Conservation (phyloP, 768 basidiomycete genomes). For the Naganishia vaughanmartiniae region DNA sequence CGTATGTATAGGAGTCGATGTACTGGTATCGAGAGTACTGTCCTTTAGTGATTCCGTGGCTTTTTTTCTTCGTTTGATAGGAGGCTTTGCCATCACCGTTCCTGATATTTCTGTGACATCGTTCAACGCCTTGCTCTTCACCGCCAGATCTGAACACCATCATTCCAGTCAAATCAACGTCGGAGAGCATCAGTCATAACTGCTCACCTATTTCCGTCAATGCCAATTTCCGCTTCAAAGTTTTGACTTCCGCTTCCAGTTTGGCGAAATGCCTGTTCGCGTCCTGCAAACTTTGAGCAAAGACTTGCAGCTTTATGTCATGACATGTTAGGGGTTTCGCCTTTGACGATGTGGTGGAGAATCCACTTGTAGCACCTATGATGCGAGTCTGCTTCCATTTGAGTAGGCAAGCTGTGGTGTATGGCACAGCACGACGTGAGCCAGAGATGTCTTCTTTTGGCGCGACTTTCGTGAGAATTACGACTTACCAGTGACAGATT, state of each 20-base stretch:
- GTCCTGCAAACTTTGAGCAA: not conserved
- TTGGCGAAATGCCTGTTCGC: not conserved
- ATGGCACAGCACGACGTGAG: not conserved
- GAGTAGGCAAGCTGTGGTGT: not conserved
- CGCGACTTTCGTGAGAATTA: not conserved
- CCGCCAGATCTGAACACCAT: not conserved
- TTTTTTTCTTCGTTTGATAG: slow-evolving; percentile 1
- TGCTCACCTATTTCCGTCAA: slow-evolving; percentile 1
- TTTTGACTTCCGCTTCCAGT: not conserved
- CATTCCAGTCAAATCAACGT: not conserved
- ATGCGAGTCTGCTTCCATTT: not conserved
- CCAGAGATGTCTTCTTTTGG: not conserved
- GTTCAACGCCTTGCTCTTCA: not conserved
- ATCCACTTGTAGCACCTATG: no score
- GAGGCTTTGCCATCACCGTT: not conserved
- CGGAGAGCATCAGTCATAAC: not conserved
- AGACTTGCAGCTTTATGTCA: not conserved
- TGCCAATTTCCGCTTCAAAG: slow-evolving; percentile 1
- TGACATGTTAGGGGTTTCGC: not conserved
- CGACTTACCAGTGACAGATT: slow-evolving; percentile 9
- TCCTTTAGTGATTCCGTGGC: not conserved
- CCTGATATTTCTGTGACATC: not conserved
- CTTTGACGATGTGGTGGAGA: not conserved
- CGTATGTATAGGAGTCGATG: not conserved
- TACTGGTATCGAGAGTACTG: not conserved